Conservation (phyloP, 495 filamentous ascomycete species). For the Penicillium cosmopolitanum region DNA sequence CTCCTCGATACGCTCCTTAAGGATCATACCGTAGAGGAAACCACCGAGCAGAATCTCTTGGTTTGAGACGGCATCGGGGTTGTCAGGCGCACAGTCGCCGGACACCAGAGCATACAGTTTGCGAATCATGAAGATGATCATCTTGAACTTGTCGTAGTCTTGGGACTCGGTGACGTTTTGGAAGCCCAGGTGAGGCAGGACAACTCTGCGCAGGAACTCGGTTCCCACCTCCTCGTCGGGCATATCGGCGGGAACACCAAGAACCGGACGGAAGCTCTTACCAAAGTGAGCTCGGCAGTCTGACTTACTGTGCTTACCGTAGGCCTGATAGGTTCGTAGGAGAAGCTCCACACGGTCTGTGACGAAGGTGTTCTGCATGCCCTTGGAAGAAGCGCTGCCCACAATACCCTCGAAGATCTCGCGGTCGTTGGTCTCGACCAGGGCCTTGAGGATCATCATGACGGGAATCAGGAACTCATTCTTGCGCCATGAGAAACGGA, state of each 20-base stretch:
- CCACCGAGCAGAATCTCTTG: conserved; percentile 93
- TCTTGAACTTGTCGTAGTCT: conserved; percentile 88
- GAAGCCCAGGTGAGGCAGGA: conserved; percentile 86
- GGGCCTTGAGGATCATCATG: conserved; percentile 94
- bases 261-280: conserved; percentile 82
- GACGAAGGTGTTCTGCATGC: conserved; percentile 85
- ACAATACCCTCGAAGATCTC: conserved; percentile 93
- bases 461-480: conserved; percentile 92
- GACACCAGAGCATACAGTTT: conserved; percentile 93
- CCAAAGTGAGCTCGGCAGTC: conserved; percentile 84
- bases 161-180: conserved; percentile 78
- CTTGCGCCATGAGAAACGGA: conserved; percentile 98
- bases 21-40: conserved; percentile 89
- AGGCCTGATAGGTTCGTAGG: conserved; percentile 88
- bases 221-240: conserved; percentile 84
- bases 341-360: conserved; percentile 92
- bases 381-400: conserved; percentile 71
- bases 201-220: conserved; percentile 86
- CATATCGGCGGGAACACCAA: conserved; percentile 78
- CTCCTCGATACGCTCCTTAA: conserved; percentile 94
- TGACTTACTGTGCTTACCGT: conserved; percentile 74
- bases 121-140: conserved; percentile 93
- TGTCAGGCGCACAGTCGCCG: conserved; percentile 89
- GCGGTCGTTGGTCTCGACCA: conserved; percentile 93
- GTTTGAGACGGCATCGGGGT: conserved; percentile 92